Conservation (phyloP, 2,329 filamentous ascomycete species). For the Pseudocercospora vitis region DNA sequence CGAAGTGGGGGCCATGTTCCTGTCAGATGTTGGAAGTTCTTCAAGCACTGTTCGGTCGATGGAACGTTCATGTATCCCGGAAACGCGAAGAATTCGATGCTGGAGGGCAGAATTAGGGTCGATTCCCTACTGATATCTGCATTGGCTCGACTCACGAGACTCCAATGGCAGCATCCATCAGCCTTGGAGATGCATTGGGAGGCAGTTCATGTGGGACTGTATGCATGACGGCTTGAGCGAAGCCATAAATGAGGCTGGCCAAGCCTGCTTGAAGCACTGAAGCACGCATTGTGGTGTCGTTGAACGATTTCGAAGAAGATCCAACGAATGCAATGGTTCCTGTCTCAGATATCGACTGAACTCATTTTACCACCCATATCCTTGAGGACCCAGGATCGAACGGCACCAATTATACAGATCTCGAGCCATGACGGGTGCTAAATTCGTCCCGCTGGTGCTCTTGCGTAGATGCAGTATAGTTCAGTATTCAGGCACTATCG, state of each 20-base stretch:
- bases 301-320: no score
- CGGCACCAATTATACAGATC: neutral
- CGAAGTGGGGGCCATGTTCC: constrained; percentile 56
- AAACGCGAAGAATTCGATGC: constrained; percentile 56
- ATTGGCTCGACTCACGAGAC: constrained; percentile 2
- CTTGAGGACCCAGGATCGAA: neutral
- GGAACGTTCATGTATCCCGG: constrained; percentile 55
- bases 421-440: neutral
- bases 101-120: neutral
- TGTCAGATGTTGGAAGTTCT: constrained; percentile 53
- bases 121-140: no score
- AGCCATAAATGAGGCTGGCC: neutral
- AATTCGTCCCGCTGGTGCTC: neutral
- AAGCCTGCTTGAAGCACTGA: neutral
- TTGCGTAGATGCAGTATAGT: neutral
- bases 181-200: neutral
- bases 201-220: constrained; percentile 1
- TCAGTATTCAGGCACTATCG: neutral
- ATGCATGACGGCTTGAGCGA: constrained; percentile 5
- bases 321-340: no score
- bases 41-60: constrained; percentile 53
- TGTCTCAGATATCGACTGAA: no score
- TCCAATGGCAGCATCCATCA: constrained; percentile 4
- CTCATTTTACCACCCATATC: no score
- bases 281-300: neutral